phyloP scores from a whole-genome alignment of 176 grass and related monocot species.

The Cymbopogon citratus region DNA sequence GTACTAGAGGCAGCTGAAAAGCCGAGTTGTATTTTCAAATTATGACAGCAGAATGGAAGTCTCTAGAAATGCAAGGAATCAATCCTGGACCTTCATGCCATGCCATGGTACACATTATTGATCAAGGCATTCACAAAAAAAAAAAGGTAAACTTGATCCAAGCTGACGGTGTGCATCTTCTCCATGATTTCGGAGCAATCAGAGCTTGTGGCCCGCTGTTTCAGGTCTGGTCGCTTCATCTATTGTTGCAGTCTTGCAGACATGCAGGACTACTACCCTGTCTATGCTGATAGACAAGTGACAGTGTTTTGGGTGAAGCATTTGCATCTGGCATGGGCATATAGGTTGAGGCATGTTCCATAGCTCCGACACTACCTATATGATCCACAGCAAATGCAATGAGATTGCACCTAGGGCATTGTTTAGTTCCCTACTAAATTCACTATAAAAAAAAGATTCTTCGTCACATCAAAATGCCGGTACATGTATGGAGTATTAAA shows the following conservation, averaged over 20 bases:
- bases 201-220: not conserved
- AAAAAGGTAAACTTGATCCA: not conserved
- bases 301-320: not conserved
- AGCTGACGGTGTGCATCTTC: not conserved
- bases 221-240: not conserved
- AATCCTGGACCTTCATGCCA: not conserved
- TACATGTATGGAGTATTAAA: too few relatives aligned
- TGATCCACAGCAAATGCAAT: not conserved
- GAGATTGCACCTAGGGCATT: slow-evolving; percentile 7
- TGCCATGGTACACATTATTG: not conserved
- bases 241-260: not conserved
- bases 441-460: too few relatives aligned
- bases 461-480: too few relatives aligned
- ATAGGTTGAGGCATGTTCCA: not conserved
- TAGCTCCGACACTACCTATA: not conserved
- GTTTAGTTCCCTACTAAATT: too few relatives aligned
- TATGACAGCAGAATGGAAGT: not conserved
- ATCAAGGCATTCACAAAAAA: not conserved
- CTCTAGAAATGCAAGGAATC: slow-evolving; percentile 8
- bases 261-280: not conserved
- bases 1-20: not conserved
- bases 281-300: not conserved
- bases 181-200: not conserved
- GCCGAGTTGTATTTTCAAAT: not conserved
- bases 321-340: not conserved